These are phyloP conservation scores for Gentiana dahurica DNA, from an alignment of 257 asterid genomes.

Conservation along the genomic window DNA sequence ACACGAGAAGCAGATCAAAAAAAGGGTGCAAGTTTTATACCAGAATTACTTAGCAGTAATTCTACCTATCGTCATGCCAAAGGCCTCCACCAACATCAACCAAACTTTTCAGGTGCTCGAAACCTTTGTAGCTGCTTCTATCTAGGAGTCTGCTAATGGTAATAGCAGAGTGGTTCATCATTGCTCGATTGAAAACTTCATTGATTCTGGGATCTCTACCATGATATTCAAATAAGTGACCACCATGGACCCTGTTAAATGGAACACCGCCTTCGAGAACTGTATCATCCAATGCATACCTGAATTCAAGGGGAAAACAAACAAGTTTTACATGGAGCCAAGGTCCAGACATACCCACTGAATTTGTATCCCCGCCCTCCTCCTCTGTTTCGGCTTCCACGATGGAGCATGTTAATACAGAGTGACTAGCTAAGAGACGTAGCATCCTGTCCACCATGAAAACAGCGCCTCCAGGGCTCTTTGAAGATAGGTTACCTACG, in stretches of 20 bases:
- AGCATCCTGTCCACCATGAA: too few species aligned
- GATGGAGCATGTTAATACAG: not conserved
- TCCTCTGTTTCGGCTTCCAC: not conserved
- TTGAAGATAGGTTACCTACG: slow-evolving; percentile 54
- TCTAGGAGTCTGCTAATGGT: slow-evolving; percentile 19
- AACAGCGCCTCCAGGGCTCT: too few species aligned
- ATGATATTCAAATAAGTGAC: too few species aligned
- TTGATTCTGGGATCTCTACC: too few species aligned
- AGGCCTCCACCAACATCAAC: slow-evolving; percentile 42
- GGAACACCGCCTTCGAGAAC: too few species aligned
- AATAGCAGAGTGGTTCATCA: slow-evolving; percentile 12
- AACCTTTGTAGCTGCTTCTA: slow-evolving; percentile 18
- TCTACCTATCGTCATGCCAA: slow-evolving; percentile 21
- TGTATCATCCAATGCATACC: slow-evolving; percentile 20
- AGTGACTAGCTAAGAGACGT: too few species aligned
- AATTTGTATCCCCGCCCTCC: not conserved
- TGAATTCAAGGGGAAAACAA: not conserved
- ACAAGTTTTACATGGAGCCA: too few species aligned
- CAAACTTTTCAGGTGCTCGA: slow-evolving; percentile 17
- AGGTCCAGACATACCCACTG: too few species aligned
- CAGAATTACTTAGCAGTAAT: slow-evolving; percentile 24
- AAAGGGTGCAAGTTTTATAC: slow-evolving; percentile 3
- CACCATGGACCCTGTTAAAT: too few species aligned
- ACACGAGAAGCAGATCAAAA: not conserved
- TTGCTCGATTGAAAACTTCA: too few species aligned